phyloP scores from a whole-genome alignment of 139 green algal species.

The Picochlorum sp. region DNA sequence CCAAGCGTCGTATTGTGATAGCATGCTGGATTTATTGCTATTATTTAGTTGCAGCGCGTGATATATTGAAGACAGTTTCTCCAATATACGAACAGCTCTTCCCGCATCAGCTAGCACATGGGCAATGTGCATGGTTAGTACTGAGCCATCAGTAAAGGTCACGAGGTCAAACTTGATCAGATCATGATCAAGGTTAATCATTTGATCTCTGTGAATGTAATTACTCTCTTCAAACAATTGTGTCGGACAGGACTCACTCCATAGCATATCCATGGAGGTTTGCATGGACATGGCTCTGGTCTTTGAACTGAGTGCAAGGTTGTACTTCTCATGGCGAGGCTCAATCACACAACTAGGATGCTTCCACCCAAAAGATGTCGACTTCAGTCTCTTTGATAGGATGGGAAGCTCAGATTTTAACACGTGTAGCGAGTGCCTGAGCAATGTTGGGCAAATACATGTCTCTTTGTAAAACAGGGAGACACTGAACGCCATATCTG shows the following conservation, averaged over 20 bases:
- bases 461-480: constrained; percentile 3
- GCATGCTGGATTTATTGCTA: no score
- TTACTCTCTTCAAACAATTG: no score
- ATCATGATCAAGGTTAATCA: no score
- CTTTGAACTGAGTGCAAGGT: no score
- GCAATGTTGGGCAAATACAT: not conserved
- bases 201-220: no score
- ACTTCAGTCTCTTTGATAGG: not conserved
- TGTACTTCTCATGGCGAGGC: no score
- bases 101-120: constrained; percentile 1
- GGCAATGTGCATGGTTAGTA: not conserved
- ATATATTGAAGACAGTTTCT: not conserved
- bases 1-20: no score
- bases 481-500: not conserved
- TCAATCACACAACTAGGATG: no score
- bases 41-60: not conserved
- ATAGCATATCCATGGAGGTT: no score
- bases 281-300: no score
- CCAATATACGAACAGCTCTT: not conserved
- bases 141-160: not conserved
- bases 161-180: not conserved
- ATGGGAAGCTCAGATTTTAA: not conserved
- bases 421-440: not conserved
- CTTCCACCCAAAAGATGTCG: no score
- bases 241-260: no score